Evolutionary conservation across 2,329 filamentous ascomycete species (phyloP).

Genomic region (Colletotrichum tofieldiae): DNA sequence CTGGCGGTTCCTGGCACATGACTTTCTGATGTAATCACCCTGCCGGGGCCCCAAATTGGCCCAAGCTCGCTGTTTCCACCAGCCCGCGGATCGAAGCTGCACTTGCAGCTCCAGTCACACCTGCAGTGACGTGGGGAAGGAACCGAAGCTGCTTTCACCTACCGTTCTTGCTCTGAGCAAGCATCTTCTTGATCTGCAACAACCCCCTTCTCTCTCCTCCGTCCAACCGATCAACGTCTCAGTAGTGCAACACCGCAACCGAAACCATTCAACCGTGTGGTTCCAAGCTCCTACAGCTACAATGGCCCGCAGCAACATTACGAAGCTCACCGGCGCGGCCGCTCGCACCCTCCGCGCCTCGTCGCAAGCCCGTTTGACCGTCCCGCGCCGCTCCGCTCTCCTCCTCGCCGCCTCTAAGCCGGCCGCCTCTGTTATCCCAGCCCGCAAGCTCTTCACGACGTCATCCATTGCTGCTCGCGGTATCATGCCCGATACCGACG

Average conservation of each 20-base stretch:
- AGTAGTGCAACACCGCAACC: not conserved
- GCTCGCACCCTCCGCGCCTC: constrained; percentile 52
- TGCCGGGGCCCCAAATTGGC: not conserved
- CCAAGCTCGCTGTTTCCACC: constrained; percentile 27
- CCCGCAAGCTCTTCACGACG: constrained; percentile 52
- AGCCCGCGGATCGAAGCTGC: constrained; percentile 2
- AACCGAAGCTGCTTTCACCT: constrained; percentile 26
- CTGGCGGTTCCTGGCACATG: constrained; percentile 36
- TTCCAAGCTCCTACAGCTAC: not conserved
- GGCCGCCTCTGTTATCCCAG: constrained; percentile 41
- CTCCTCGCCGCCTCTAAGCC: constrained; percentile 33
- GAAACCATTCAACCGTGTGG: not conserved
- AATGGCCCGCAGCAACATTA: constrained; percentile 53
- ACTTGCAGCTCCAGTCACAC: constrained; percentile 20
- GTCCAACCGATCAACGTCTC: not conserved
- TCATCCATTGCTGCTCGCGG: constrained; percentile 58
- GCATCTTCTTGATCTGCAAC: constrained; percentile 9
- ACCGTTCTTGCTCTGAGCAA: not conserved
- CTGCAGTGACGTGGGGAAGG: constrained; percentile 42
- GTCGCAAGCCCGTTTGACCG: constrained; percentile 45
- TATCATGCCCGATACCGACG: constrained; percentile 72
- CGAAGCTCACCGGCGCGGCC: constrained; percentile 57
- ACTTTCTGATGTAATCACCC: constrained; percentile 40
- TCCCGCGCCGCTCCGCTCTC: constrained; percentile 28
- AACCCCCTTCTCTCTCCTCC: not conserved